Percentiles rank a stretch among this genome's conserved stretches.
Evolutionary conservation across 345 rosid species (phyloP).

Genomic region (Theobroma cacao): DNA sequence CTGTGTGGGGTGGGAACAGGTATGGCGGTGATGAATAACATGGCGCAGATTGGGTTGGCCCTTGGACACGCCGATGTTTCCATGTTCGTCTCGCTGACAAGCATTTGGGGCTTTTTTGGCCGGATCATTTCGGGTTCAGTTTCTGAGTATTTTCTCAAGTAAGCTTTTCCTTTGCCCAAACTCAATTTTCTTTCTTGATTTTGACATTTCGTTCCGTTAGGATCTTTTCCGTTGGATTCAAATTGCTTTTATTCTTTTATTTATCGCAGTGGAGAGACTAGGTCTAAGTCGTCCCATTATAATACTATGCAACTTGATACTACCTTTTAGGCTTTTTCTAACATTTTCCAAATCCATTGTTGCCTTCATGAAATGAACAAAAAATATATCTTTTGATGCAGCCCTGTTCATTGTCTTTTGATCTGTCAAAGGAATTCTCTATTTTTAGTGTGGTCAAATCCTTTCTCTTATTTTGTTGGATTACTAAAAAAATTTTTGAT

Average conservation of each 20-base stretch:
- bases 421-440: background rate
- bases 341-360: background rate
- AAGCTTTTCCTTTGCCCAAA: constrained; percentile 21
- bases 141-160: constrained; percentile 78
- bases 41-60: constrained; percentile 90
- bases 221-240: too few species aligned
- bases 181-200: background rate
- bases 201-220: background rate
- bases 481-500: background rate
- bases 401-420: background rate
- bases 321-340: background rate
- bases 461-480: background rate
- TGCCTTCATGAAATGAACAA: background rate
- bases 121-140: constrained; percentile 76
- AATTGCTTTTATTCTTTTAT: too few species aligned
- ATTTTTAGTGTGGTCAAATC: background rate
- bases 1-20: constrained; percentile 93
- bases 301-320: too few species aligned
- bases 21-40: constrained; percentile 79
- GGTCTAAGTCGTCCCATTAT: too few species aligned
- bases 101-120: constrained; percentile 96
- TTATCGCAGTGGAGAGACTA: too few species aligned
- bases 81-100: constrained; percentile 72
- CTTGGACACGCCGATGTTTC: constrained; percentile 89
- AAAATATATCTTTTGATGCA: too few species aligned